Conservation (phyloP, 2,329 filamentous ascomycete species). For the Penicillium decumbens region DNA sequence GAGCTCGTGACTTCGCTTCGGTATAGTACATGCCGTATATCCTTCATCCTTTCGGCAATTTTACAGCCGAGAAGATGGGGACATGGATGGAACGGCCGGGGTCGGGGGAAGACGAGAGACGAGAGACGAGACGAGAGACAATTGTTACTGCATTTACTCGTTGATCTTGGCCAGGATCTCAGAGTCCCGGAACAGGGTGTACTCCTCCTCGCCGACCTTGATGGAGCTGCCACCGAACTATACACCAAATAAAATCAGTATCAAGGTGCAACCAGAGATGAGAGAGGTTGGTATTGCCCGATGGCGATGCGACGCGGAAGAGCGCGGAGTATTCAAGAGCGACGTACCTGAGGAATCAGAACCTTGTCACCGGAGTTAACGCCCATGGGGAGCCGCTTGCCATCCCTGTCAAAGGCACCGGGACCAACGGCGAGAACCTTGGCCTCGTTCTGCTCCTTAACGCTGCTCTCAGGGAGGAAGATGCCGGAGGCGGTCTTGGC, state of each 20-base stretch:
- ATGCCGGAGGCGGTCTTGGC: conserved; percentile 94
- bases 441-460: conserved; percentile 98
- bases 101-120: conserved; percentile 16
- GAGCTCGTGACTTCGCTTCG: conserved; percentile 30
- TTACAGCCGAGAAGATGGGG: conserved; percentile 12
- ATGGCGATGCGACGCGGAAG: conserved; percentile 9
- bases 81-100: conserved; percentile 12
- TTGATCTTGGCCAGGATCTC: conserved; percentile 99
- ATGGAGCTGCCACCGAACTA: conserved; percentile 91
- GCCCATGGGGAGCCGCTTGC: conserved; percentile 79
- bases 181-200: conserved; percentile 90
- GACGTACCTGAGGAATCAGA: conserved; percentile 82
- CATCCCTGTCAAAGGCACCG: conserved; percentile 79
- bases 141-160: conserved; percentile 59
- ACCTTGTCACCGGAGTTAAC: conserved; percentile 84
- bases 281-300: not conserved
- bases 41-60: conserved; percentile 9
- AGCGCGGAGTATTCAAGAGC: conserved; percentile 2
- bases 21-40: conserved; percentile 32
- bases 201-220: conserved; percentile 98
- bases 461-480: conserved; percentile 92
- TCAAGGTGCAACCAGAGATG: not conserved
- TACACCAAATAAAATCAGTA: conserved; percentile 19
- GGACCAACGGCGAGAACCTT: conserved; percentile 94
- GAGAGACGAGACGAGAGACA: conserved; percentile 4